A percentile compares a stretch with the other conserved stretches of the same genome.
Evolutionary conservation across 805 yeast species (phyloP).

Genomic region (Tetrapisispora pingtungensis): DNA sequence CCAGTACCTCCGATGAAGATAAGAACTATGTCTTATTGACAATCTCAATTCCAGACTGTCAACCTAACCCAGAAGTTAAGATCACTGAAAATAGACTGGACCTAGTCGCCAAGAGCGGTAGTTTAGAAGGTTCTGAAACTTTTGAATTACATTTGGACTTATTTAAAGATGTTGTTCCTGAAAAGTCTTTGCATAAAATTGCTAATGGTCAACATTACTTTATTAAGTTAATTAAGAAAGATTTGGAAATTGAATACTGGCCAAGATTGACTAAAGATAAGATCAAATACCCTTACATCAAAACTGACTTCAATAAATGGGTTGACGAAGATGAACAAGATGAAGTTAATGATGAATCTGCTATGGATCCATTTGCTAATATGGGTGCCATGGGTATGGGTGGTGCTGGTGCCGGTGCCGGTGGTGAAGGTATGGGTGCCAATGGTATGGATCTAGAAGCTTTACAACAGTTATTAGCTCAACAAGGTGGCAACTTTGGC

Average conservation of each 20-base stretch:
- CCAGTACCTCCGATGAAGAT: constrained; percentile 56
- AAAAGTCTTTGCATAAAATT: constrained; percentile 42
- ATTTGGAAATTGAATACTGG: constrained; percentile 72
- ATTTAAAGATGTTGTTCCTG: constrained; percentile 62
- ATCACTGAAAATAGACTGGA: constrained; percentile 47
- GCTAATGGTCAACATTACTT: constrained; percentile 47
- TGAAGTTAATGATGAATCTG: constrained; percentile 33
- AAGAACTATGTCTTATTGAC: constrained; percentile 74
- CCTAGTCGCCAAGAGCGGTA: constrained; percentile 31
- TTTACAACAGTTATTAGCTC: constrained; percentile 1
- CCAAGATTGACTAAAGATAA: constrained; percentile 89
- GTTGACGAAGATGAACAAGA: constrained; percentile 98
- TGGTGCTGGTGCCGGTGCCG: constrained; percentile 30
- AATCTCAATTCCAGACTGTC: constrained; percentile 61
- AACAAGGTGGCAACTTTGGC: constrained; percentile 3
- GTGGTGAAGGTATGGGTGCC: constrained; percentile 26
- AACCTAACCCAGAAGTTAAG: constrained; percentile 43
- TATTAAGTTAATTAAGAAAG: constrained; percentile 62
- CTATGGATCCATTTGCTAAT: constrained; percentile 24
- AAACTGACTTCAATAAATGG: constrained; percentile 96
- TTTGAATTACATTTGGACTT: constrained; percentile 68
- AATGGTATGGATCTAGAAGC: constrained; percentile 24
- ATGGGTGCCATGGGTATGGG: constrained; percentile 29
- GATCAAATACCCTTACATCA: constrained; percentile 64
- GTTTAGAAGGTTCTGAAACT: constrained; percentile 27